Evolutionary conservation across 495 filamentous ascomycete species (phyloP), one percentile per base, ranked within the genome.

Genomic region (Podospora comata): DNA sequence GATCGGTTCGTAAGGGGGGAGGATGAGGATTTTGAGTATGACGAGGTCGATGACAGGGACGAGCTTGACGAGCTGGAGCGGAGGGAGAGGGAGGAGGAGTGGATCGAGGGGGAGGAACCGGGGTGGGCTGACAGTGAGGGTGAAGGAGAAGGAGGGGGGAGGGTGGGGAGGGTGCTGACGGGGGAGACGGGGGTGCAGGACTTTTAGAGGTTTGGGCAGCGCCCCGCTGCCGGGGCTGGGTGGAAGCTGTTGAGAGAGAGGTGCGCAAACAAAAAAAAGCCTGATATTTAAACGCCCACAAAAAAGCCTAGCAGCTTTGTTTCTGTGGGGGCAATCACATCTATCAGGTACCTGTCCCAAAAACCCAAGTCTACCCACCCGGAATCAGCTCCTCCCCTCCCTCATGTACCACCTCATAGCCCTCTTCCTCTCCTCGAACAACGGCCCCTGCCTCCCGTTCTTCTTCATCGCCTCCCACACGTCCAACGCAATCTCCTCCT

Each of bases 121-220:
- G 82, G 81, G 39, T 91, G 87, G 86, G 77, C 82, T 48, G 81
- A 78, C 57, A 72, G 73, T 15, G 76, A 79, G 9, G 82, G 79
- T 69, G 87, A 84, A 16, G 83, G 81, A 27, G 86, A 88, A 70
- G 85, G 85, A 53, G 82, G 84, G 18, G 80, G 0, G 48, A 54
- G 18, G 30, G 83, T 57, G 87, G 81, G 79, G 70, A 79, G 34
- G 57, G 30, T 19, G 60, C 72, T 90, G 19, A 79, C 77, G 28
- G 90, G 91, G 4, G 87, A 94, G 78, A 94, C 92, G 20, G 92
- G 92, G 1, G 80, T 94, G 48, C 91, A 94, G 74, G 92, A 96
- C 77, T 96, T 88, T 67, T 95, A 77, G 23, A n/a, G n/a, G 9
- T 6, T 48, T 5, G 30, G 30, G 39, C 2, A 3, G 13, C 9